These are phyloP conservation scores for Epichloe glyceriae DNA, from an alignment of 2,329 filamentous ascomycete genomes.

Conservation along the genomic window DNA sequence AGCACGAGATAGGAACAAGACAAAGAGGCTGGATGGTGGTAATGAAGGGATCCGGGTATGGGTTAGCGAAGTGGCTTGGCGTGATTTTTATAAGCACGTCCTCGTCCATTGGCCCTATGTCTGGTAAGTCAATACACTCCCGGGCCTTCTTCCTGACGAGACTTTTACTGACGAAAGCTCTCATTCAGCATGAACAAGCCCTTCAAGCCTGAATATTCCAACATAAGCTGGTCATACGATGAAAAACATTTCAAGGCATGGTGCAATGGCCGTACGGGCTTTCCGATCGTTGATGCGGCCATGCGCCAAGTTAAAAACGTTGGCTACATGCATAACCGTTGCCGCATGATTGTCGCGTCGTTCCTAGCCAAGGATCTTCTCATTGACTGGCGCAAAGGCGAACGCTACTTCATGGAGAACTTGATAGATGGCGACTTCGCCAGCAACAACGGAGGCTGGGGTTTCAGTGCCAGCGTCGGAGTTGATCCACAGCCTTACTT, in stretches of 20 bases:
- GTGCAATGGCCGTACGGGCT: constrained; percentile 63
- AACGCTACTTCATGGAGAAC: constrained; percentile 71
- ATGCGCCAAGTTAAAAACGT: constrained; percentile 62
- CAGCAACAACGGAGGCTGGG: constrained; percentile 57
- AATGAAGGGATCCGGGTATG: constrained; percentile 54
- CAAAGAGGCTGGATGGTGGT: constrained; percentile 53
- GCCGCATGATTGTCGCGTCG: constrained; percentile 71
- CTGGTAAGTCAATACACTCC: constrained; percentile 34
- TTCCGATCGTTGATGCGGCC: constrained; percentile 72
- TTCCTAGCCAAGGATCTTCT: constrained; percentile 72
- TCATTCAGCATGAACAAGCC: constrained; percentile 42
- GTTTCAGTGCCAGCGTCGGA: constrained; percentile 47
- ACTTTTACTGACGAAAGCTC: not conserved
- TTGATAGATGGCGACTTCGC: constrained; percentile 71
- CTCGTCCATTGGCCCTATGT: constrained; percentile 76
- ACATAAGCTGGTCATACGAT: constrained; percentile 73
- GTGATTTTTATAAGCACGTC: constrained; percentile 82
- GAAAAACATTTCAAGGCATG: constrained; percentile 56
- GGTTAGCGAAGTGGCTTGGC: constrained; percentile 77
- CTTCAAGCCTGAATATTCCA: constrained; percentile 70
- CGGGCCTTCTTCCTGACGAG: not conserved
- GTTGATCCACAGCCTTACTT: constrained; percentile 87
- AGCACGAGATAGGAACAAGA: constrained; percentile 50
- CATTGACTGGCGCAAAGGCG: constrained; percentile 73
- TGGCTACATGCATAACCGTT: constrained; percentile 76